Base-by-base conservation (phyloP, 148 eudicot genomes). In the Limonium bicolor region DNA sequence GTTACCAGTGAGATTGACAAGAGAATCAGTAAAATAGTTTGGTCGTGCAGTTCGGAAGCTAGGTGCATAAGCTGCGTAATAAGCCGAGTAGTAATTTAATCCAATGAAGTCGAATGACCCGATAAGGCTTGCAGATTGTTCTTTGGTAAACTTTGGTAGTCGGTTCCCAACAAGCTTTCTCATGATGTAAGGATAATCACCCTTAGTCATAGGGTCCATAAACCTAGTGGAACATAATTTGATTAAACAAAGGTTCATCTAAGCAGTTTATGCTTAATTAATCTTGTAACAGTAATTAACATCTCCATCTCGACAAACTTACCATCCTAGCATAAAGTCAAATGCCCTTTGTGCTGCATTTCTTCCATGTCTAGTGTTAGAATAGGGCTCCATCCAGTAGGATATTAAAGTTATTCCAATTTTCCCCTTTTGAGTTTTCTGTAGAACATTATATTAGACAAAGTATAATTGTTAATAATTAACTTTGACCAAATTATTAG, bases 101-200 rank as follows among this genome's bases (percentile, higher is more conserved):
- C 72, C 72, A 22, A 67, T 6, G 31, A 61, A 67, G 57, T 67
- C 63, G 9, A 40, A 67, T 4, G 72, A 67, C 2, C 60, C 58
- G 39, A 47, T 48, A 2, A 67, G 8, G 64, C 62, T 41, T 19
- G 3, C 33, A 1, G 68, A 62, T 36, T 68, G 43, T 23, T 58
- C 27, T 27, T 15, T 57, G 6, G 58, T 57, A 50, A 68, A 62
- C 30, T 49, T 31, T 1, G 68, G 68, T 30, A 68, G 49, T 1
- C 73, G 51, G 28, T 44, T 31, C 36, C 53, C 48, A 7, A 32
- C 73, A 16, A 58, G 14, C 2, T 25, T 9, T 36, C 45, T 32
- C 68, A 68, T 62, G 20, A 20, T 58, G 2, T 5, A 7, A 13
- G 68, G 73, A 50, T 68, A 68, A 4, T 44, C 56, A 20, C 73